These are phyloP conservation scores for Maudiozyma turicensis DNA, from an alignment of 805 yeast species.

Conservation along the genomic window DNA sequence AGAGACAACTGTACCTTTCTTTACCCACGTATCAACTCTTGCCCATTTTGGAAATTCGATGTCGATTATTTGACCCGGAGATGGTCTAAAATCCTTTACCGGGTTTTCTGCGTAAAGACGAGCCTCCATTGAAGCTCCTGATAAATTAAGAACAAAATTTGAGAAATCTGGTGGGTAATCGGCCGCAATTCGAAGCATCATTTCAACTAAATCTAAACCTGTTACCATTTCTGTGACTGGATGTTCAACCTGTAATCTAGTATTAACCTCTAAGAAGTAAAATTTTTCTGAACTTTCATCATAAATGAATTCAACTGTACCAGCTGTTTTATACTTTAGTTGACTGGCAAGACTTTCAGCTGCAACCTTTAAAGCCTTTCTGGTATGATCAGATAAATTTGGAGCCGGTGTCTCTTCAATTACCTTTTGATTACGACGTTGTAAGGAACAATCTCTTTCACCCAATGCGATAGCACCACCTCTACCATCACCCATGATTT, in stretches of 20 bases:
- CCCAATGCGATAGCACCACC: conserved; percentile 92
- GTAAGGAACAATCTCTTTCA: conserved; percentile 95
- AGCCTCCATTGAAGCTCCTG: conserved; percentile 95
- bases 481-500: conserved; percentile 90
- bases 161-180: conserved; percentile 74
- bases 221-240: conserved; percentile 95
- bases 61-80: conserved; percentile 88
- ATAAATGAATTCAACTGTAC: conserved; percentile 92
- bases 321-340: conserved; percentile 91
- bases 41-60: conserved; percentile 85
- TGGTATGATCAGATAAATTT: conserved; percentile 70
- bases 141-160: conserved; percentile 42
- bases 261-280: conserved; percentile 91
- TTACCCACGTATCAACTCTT: conserved; percentile 90
- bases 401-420: conserved; percentile 99
- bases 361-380: conserved; percentile 66
- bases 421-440: conserved; percentile 92
- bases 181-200: conserved; percentile 93
- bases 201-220: conserved; percentile 88
- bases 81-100: conserved; percentile 86
- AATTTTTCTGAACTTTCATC: conserved; percentile 81
- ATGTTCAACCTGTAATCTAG: conserved; percentile 95
- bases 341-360: conserved; percentile 75
- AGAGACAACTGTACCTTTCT: conserved; percentile 75
- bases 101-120: conserved; percentile 96